Conservation (phyloP, 257 asterid species). For the Gardenia jasminoides region DNA sequence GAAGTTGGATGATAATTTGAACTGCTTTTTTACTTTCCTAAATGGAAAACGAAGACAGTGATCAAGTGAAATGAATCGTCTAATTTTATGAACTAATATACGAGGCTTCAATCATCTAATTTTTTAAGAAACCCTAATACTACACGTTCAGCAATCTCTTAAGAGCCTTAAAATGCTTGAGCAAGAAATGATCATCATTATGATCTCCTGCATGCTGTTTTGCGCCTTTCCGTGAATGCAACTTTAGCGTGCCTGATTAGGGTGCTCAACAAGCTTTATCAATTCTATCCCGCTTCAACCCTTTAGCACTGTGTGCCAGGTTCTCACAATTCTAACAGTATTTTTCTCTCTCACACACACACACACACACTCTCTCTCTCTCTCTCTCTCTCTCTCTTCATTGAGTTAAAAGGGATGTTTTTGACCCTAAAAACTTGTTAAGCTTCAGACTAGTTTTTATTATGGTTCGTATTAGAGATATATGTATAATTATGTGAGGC, state of each 20-base stretch:
- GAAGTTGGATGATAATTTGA: too few species aligned
- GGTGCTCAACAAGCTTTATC: neutral
- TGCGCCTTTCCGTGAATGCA: neutral
- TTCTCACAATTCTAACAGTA: neutral
- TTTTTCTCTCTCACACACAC: too few species aligned
- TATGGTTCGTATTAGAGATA: too few species aligned
- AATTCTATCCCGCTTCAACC: neutral
- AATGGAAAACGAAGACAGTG: too few species aligned
- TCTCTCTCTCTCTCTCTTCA: too few species aligned
- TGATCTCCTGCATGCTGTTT: neutral
- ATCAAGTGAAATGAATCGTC: too few species aligned
- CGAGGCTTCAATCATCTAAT: neutral
- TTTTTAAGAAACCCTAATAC: neutral
- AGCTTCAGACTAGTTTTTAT: too few species aligned
- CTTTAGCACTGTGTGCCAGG: neutral
- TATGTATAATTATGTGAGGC: too few species aligned
- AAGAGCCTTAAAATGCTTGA: neutral
- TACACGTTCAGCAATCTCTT: neutral
- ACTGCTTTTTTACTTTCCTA: too few species aligned
- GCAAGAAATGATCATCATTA: neutral
- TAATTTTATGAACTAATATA: too few species aligned
- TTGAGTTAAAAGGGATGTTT: neutral
- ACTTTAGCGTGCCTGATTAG: neutral
- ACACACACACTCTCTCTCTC: too few species aligned
- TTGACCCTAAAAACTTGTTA: neutral